Base-by-base conservation (phyloP, 78 protist species). In the Cyanophora paradoxa region DNA sequence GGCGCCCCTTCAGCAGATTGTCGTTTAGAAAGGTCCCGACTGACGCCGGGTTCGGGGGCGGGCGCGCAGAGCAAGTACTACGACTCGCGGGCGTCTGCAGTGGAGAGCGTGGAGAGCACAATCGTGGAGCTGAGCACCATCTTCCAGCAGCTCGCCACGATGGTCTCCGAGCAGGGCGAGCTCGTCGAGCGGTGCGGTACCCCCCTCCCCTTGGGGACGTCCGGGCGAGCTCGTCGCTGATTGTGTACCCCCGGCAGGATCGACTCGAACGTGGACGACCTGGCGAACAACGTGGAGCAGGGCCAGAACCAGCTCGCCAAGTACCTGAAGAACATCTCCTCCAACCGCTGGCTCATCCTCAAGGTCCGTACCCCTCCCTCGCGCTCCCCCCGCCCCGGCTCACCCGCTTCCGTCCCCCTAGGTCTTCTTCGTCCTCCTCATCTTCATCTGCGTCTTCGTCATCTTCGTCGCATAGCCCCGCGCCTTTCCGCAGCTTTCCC, bases 161-260 rank as follows among this genome's bases (percentile, higher is more conserved):
- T 83, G 58, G 72, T 83, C 0, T 57, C 40, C 14, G 79, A 58
- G 46, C 87, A 83, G 30, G 83, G 68, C 26, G 50, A 73, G 42
- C 33, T 61, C 44, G 26, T 70, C 26, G n/a, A 76, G 70, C n/a
- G n/a, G n/a, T n/a, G n/a, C n/a, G n/a, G n/a, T n/a, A n/a, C n/a
- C n/a, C n/a, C n/a, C n/a, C n/a, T n/a, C n/a, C n/a, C n/a, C n/a
- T n/a, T n/a, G n/a, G n/a, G n/a, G n/a, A n/a, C n/a, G n/a, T n/a
- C n/a, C n/a, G n/a, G n/a, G n/a, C n/a, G n/a, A n/a, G n/a, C n/a
- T n/a, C n/a, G n/a, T n/a, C n/a, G n/a, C n/a, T n/a, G n/a, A n/a
- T n/a, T n/a, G n/a, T n/a, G n/a, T n/a, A n/a, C n/a, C n/a, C n/a
- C n/a, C n/a, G n/a, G n/a, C n/a, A 22, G 80, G 7, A 71, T 78